A percentile compares a stretch with the other conserved stretches of the same genome.
Evolutionary conservation across 257 asterid species (phyloP).

Genomic region (Nyctanthes arbortristis): DNA sequence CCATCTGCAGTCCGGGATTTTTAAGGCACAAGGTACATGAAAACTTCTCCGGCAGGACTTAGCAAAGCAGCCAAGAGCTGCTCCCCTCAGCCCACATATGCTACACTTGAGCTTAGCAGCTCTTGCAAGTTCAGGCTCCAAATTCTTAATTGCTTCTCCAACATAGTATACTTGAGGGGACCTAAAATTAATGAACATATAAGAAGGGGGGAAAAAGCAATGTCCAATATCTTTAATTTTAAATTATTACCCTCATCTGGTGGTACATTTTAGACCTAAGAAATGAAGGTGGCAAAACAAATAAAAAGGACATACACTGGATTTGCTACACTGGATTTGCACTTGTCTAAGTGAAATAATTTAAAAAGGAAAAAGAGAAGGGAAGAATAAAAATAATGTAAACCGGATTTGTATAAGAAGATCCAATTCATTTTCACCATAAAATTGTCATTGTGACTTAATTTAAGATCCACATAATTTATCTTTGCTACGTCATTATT

Average conservation of each 20-base stretch:
- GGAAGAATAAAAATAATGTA: too few species aligned
- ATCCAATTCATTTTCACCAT: too few species aligned
- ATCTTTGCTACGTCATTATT: background rate
- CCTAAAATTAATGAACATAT: conserved; percentile 47
- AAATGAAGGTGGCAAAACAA: too few species aligned
- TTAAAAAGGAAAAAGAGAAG: too few species aligned
- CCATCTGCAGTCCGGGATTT: conserved; percentile 78
- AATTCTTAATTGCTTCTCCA: conserved; percentile 66
- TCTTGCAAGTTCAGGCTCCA: conserved; percentile 77
- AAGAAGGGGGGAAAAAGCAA: conserved; percentile 12
- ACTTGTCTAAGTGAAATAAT: too few species aligned
- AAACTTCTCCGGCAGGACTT: conserved; percentile 81
- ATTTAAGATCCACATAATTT: background rate
- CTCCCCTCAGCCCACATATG: conserved; percentile 88
- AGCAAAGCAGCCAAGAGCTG: conserved; percentile 88
- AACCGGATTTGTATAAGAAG: too few species aligned
- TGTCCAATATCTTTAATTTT: background rate
- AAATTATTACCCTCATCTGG: conserved; percentile 13
- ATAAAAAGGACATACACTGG: too few species aligned
- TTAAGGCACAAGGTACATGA: conserved; percentile 88
- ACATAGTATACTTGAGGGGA: conserved; percentile 75
- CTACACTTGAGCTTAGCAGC: conserved; percentile 94
- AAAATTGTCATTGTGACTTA: background rate
- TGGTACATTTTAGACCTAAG: background rate
- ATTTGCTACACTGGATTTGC: too few species aligned